Evolutionary conservation across 371 early-diverging fungal species (phyloP).

Genomic region (Lichtheimia ramosa): DNA sequence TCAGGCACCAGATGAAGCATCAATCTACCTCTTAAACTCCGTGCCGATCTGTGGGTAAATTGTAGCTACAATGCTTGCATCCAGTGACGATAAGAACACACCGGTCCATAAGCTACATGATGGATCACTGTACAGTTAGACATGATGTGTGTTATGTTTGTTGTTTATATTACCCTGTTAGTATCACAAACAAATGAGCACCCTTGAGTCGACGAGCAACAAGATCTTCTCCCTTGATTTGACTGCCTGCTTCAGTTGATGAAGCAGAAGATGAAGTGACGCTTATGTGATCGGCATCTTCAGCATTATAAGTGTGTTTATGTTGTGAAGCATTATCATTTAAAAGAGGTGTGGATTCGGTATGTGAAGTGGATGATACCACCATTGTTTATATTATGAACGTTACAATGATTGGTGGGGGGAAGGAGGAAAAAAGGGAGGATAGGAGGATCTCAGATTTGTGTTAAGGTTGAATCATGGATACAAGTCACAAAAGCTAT

Average conservation of each 20-base stretch:
- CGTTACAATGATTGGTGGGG: too few relatives aligned
- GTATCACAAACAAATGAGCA: conserved; percentile 29
- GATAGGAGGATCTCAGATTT: too few relatives aligned
- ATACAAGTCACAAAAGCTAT: too few relatives aligned
- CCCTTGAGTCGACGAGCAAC: conserved; percentile 34
- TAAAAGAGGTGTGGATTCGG: too few relatives aligned
- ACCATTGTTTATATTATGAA: too few relatives aligned
- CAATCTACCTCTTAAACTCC: conserved; percentile 61
- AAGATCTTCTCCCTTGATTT: conserved; percentile 17
- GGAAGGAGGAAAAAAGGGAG: too few relatives aligned
- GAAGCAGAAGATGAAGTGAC: conserved; percentile 19
- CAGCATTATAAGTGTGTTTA: background rate
- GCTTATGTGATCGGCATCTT: conserved; percentile 16
- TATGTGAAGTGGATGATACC: too few relatives aligned
- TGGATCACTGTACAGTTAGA: too few relatives aligned
- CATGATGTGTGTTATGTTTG: background rate
- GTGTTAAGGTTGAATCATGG: too few relatives aligned
- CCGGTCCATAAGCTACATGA: conserved; percentile 35
- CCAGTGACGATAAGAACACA: conserved; percentile 71
- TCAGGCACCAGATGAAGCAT: background rate
- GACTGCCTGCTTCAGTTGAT: conserved; percentile 4
- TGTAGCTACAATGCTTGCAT: conserved; percentile 79
- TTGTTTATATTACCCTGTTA: conserved; percentile 27
- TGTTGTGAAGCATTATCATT: too few relatives aligned
- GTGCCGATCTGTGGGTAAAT: conserved; percentile 76